Conservation (phyloP, 257 asterid genomes). For the Nicotiana paniculata region DNA sequence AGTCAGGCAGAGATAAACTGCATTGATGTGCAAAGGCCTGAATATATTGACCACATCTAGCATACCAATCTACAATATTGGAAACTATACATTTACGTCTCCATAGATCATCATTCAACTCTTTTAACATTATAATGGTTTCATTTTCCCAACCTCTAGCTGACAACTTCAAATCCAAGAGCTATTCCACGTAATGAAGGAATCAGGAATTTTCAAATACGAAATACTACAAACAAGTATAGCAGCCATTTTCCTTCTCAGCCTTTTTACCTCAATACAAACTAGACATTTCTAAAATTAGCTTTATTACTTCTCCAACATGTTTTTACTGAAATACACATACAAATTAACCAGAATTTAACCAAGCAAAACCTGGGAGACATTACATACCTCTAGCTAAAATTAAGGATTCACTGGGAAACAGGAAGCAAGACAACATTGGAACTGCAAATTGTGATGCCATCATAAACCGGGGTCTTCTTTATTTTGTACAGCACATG, state of each 20-base stretch:
- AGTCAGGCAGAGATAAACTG: background rate
- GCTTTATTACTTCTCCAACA: background rate
- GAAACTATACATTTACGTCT: background rate
- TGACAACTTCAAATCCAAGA: background rate
- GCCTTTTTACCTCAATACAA: accelerated
- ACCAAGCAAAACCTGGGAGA: background rate
- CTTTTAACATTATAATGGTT: too few species aligned
- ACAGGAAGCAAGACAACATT: background rate
- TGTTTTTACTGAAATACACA: background rate
- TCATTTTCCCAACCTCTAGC: background rate
- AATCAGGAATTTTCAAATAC: background rate
- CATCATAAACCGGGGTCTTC: background rate
- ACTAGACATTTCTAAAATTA: background rate
- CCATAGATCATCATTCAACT: too few species aligned
- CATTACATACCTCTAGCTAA: background rate
- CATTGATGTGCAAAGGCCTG: background rate
- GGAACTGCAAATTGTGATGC: background rate
- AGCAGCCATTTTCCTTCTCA: background rate
- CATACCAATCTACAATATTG: background rate
- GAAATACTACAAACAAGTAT: too few species aligned
- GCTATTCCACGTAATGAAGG: background rate
- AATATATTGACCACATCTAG: too few species aligned
- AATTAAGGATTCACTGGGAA: background rate
- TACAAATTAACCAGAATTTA: background rate
- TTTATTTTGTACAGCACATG: background rate